phyloP scores from a whole-genome alignment of 2,329 filamentous ascomycete species.

The Pseudocercospora ulei region DNA sequence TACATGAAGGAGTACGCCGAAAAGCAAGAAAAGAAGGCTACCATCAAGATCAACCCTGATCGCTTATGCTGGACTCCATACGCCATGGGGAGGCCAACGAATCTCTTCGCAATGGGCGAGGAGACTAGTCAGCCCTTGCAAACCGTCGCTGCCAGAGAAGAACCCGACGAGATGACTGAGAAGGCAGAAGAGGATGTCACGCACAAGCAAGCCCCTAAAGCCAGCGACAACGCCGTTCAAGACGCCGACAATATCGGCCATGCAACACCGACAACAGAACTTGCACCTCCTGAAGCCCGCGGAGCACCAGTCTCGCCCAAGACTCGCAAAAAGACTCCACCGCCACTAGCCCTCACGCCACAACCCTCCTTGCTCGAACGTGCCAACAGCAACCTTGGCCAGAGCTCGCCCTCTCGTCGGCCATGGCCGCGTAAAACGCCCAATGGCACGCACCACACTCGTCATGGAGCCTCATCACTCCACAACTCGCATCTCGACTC shows the following conservation, averaged over 20 bases:
- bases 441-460: conserved; percentile 24
- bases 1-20: conserved; percentile 81
- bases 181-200: conserved; percentile 41
- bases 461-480: conserved; percentile 10
- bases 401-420: conserved; percentile 26
- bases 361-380: conserved; percentile 25
- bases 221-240: conserved; percentile 12
- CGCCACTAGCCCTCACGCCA: conserved; percentile 25
- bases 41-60: conserved; percentile 71
- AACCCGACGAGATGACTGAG: conserved; percentile 46
- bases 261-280: conserved; percentile 20
- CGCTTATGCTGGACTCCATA: conserved; percentile 91
- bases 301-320: conserved; percentile 19
- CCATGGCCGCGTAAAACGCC: conserved; percentile 31
- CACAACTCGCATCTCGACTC: conserved; percentile 17
- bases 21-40: conserved; percentile 81
- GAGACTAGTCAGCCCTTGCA: conserved; percentile 47
- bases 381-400: conserved; percentile 6
- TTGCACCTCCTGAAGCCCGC: conserved; percentile 20
- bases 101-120: conserved; percentile 34
- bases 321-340: conserved; percentile 25
- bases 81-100: conserved; percentile 66
- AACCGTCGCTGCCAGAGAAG: conserved; percentile 68
- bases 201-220: conserved; percentile 33
- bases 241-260: conserved; percentile 14